Conservation (phyloP, 768 basidiomycete genomes). For the Hericium alpestre region DNA sequence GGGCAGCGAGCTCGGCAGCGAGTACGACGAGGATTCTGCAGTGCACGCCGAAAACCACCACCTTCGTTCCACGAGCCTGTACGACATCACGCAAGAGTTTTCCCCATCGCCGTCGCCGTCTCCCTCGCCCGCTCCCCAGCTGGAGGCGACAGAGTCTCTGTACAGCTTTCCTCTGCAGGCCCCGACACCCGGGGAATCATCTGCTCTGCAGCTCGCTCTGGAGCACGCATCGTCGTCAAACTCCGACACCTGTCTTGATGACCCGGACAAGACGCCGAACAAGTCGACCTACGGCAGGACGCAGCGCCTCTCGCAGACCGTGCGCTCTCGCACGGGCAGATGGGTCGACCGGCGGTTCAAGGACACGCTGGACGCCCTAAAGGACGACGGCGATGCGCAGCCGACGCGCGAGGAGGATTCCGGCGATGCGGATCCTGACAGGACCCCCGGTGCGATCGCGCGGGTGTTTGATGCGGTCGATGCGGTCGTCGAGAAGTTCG, state of each 20-base stretch:
- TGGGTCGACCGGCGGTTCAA: constrained; percentile 51
- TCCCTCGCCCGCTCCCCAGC: constrained; percentile 13
- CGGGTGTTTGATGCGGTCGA: neutral
- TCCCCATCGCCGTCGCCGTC: constrained; percentile 13
- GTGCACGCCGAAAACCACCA: constrained; percentile 30
- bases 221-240: constrained; percentile 11
- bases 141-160: no score
- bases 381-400: neutral
- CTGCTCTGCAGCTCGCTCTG: constrained; percentile 9
- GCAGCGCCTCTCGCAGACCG: constrained; percentile 34
- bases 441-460: neutral
- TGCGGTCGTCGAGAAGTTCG: neutral
- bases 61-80: constrained; percentile 45
- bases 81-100: constrained; percentile 23
- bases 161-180: no score
- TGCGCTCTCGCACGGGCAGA: constrained; percentile 46
- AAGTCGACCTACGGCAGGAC: constrained; percentile 11
- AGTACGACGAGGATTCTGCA: constrained; percentile 37
- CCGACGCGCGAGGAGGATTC: neutral
- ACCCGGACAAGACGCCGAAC: constrained; percentile 11
- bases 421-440: neutral
- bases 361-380: constrained; percentile 14
- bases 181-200: neutral
- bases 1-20: constrained; percentile 48
- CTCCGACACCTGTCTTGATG: constrained; percentile 6